A percentile compares a stretch with the other conserved stretches of the same genome.
phyloP scores from a whole-genome alignment of 148 eudicot genomes.

The Mesembryanthemum crystallinum region DNA sequence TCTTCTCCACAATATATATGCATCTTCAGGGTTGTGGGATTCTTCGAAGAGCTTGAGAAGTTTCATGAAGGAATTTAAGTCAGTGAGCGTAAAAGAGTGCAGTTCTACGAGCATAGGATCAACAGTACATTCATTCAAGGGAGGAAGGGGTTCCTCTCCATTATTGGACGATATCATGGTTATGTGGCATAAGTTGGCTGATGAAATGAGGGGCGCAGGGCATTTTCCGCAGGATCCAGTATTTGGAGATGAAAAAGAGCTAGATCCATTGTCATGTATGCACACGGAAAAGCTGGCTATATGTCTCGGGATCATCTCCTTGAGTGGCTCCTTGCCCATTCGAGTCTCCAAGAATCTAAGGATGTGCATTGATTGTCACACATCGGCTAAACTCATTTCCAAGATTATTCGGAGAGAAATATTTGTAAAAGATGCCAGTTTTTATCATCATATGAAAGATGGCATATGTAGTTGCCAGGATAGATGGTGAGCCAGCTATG shows the following conservation, averaged over 20 bases:
- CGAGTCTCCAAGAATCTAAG: conserved; percentile 36
- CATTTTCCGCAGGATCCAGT: conserved; percentile 28
- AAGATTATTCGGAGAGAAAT: conserved; percentile 30
- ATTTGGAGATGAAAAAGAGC: background rate
- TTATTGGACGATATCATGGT: conserved; percentile 15
- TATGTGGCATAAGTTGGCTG: conserved; percentile 27
- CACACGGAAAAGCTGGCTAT: conserved; percentile 39
- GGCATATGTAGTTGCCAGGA: conserved; percentile 35
- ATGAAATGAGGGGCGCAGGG: conserved; percentile 23
- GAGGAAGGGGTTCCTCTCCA: conserved; percentile 10
- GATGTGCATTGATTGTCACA: conserved; percentile 35
- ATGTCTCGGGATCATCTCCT: conserved; percentile 30
- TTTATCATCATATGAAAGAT: conserved; percentile 36
- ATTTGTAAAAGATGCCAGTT: conserved; percentile 33
- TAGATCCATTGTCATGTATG: conserved; percentile 23
- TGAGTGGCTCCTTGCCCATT: conserved; percentile 18
- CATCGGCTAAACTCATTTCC: conserved; percentile 22
- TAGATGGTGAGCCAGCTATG: conserved; percentile 27
- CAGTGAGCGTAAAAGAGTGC: conserved; percentile 20
- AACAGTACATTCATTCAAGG: conserved; percentile 14
- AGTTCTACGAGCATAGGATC: conserved; percentile 24
- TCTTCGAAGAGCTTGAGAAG: conserved; percentile 40
- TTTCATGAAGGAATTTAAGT: conserved; percentile 22
- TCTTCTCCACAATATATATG: conserved; percentile 49
- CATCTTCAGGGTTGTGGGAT: conserved; percentile 47